A percentile compares a stretch with the other conserved stretches of the same genome.
Conservation (phyloP, 2,329 filamentous ascomycete genomes). For the Coleophoma cylindrospora region DNA sequence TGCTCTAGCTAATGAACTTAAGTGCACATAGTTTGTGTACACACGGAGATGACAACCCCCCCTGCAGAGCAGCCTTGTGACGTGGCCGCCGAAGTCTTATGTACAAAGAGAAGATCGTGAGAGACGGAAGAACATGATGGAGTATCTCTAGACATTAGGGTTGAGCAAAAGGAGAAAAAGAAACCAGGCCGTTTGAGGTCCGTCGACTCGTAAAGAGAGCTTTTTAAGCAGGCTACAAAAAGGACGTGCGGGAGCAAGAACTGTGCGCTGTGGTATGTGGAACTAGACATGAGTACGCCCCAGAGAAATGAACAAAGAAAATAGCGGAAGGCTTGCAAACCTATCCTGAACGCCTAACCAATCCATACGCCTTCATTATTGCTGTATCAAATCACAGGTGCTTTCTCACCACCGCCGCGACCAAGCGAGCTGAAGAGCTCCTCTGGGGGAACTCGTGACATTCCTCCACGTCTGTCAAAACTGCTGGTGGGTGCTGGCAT, state of each 20-base stretch:
- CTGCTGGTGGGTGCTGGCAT: conserved; percentile 67
- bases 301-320: conserved; percentile 16
- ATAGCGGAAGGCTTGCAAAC: conserved; percentile 12
- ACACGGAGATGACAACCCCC: neutral
- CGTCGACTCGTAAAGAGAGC: neutral
- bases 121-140: conserved; percentile 8
- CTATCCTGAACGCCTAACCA: conserved; percentile 26
- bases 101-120: conserved; percentile 22
- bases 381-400: conserved; percentile 21
- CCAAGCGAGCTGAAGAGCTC: conserved; percentile 35
- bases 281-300: conserved; percentile 19
- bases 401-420: conserved; percentile 22
- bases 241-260: neutral
- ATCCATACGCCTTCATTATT: conserved; percentile 19
- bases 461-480: conserved; percentile 54
- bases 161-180: conserved; percentile 9
- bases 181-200: conserved; percentile 6
- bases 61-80: conserved; percentile 14
- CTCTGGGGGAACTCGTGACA: conserved; percentile 55
- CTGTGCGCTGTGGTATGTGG: conserved; percentile 10
- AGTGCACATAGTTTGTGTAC: neutral
- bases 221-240: neutral
- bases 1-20: neutral
- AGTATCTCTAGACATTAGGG: conserved; percentile 25
- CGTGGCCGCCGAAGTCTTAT: conserved; percentile 18